phyloP scores from a whole-genome alignment of 78 protist genomes.

The Dictyostelium discoideum region DNA sequence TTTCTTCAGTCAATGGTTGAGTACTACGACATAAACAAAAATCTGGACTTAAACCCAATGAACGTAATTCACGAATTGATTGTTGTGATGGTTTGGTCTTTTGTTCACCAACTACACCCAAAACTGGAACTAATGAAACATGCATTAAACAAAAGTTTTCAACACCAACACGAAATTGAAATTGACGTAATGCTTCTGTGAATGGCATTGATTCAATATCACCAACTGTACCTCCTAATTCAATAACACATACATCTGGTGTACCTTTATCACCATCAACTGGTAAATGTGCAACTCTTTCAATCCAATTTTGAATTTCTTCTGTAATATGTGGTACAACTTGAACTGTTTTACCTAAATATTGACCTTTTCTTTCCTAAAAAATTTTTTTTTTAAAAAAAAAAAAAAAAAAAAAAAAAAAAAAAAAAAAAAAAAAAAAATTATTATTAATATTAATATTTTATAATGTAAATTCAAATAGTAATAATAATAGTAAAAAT shows the following conservation, averaged over 20 bases:
- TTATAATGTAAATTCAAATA: not conserved
- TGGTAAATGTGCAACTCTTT: slow-evolving; percentile 92
- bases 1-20: slow-evolving; percentile 72
- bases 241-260: slow-evolving; percentile 97
- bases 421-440: not conserved
- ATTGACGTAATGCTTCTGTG: slow-evolving; percentile 97
- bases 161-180: slow-evolving; percentile 92
- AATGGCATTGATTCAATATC: slow-evolving; percentile 99
- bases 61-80: slow-evolving; percentile 88
- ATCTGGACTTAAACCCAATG: slow-evolving; percentile 96
- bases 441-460: not conserved
- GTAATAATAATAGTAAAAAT: not conserved
- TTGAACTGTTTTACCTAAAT: slow-evolving; percentile 99
- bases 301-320: slow-evolving; percentile 95
- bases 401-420: not conserved
- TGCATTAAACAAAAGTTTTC: slow-evolving; percentile 90
- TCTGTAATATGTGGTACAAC: slow-evolving; percentile 97
- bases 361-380: slow-evolving; percentile 96
- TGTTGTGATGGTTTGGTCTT: slow-evolving; percentile 99
- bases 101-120: slow-evolving; percentile 94
- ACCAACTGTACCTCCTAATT: slow-evolving; percentile 97
- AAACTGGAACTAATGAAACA: slow-evolving; percentile 89
- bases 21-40: slow-evolving; percentile 92
- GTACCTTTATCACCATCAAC: slow-evolving; percentile 83
- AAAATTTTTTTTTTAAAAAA: too few relatives aligned